Conservation (phyloP, 176 grass and related monocot species). For the Oryza coarctata region DNA sequence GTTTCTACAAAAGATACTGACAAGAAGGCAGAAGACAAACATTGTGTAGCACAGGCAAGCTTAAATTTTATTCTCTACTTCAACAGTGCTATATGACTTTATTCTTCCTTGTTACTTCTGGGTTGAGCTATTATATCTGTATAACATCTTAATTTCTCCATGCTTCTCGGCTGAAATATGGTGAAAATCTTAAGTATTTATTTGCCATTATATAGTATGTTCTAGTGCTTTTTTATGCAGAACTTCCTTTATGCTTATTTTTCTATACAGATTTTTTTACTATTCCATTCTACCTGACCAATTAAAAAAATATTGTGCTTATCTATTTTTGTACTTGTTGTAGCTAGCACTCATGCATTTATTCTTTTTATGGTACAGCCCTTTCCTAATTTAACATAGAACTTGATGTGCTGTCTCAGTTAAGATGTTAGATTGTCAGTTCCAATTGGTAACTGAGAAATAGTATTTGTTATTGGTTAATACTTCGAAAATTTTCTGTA, state of each 20-base stretch:
- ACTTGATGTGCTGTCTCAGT: background rate
- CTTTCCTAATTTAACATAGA: background rate
- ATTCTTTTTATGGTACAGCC: background rate
- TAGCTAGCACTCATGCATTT: background rate
- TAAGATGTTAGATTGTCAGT: background rate
- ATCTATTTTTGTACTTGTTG: constrained; percentile 13
- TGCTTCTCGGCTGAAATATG: background rate
- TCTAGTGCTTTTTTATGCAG: background rate
- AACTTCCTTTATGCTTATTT: background rate
- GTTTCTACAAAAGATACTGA: constrained; percentile 53
- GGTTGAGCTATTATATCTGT: constrained; percentile 12
- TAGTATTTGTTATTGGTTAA: background rate
- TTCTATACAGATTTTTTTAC: background rate
- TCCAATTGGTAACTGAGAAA: background rate
- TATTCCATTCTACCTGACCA: background rate
- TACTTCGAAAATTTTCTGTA: background rate
- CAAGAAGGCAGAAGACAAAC: constrained; percentile 45
- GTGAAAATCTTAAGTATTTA: constrained; percentile 1
- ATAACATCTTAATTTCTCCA: background rate
- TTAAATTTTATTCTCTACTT: background rate
- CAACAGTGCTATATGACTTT: background rate
- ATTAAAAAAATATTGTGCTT: constrained; percentile 6
- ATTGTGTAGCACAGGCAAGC: constrained; percentile 49
- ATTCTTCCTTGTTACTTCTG: constrained; percentile 15
- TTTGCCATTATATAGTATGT: background rate